A percentile compares a stretch with the other conserved stretches of the same genome.
Conservation (phyloP, 192 early-diverging fungal species). For the Podochytrium sp. region DNA sequence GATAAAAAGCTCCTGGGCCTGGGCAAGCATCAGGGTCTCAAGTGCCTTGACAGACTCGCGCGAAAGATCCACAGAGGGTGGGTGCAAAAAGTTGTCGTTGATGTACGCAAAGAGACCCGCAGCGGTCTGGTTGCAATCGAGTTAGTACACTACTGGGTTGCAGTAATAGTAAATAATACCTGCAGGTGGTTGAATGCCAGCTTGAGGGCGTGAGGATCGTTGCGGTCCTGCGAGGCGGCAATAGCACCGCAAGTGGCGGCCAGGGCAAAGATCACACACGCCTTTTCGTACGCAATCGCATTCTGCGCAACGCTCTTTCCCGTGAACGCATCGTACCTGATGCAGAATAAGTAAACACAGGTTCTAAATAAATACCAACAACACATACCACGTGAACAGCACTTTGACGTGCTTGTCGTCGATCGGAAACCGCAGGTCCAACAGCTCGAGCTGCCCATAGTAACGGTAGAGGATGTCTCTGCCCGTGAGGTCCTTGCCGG, state of each 20-base stretch:
- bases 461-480: constrained; percentile 95
- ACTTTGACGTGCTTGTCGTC: constrained; percentile 91
- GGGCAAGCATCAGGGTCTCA: constrained; percentile 85
- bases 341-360: constrained; percentile 43
- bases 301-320: constrained; percentile 77
- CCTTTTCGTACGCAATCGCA: constrained; percentile 97
- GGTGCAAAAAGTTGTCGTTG: constrained; percentile 98
- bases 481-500: constrained; percentile 91
- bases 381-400: constrained; percentile 82
- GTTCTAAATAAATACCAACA: too few relatives aligned
- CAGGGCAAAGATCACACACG: constrained; percentile 93
- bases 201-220: constrained; percentile 75
- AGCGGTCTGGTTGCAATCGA: constrained; percentile 45
- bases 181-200: constrained; percentile 90
- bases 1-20: constrained; percentile 92
- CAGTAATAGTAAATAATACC: constrained; percentile 28
- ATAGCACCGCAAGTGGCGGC: constrained; percentile 74
- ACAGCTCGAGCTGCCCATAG: constrained; percentile 92
- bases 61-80: constrained; percentile 90
- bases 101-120: constrained; percentile 95
- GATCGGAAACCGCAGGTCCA: constrained; percentile 91
- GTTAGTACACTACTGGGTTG: neutral
- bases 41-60: constrained; percentile 87
- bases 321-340: constrained; percentile 82
- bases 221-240: constrained; percentile 75